Evolutionary conservation across 257 asterid genomes (phyloP).

Genomic region (Solanum clarkiae): DNA sequence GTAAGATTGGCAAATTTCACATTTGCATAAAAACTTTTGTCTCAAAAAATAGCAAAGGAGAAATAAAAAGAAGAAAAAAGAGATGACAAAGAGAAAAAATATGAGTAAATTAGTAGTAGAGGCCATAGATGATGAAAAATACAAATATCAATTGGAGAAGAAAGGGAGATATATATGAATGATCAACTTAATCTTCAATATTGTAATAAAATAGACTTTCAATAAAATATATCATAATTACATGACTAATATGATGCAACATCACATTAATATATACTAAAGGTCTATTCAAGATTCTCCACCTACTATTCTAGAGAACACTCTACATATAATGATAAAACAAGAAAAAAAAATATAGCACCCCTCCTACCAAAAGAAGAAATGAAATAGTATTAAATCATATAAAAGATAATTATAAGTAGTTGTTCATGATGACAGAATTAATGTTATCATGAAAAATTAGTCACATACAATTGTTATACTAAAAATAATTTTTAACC

Average conservation of each 20-base stretch:
- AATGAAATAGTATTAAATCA: not conserved
- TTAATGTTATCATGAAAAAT: no score
- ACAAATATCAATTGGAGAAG: not conserved
- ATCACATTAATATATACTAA: not conserved
- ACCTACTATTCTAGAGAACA: not conserved
- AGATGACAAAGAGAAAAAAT: not conserved
- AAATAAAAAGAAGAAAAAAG: not conserved
- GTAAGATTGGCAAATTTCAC: constrained; percentile 46
- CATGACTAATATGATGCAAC: not conserved
- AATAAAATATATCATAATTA: not conserved
- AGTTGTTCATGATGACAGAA: no score
- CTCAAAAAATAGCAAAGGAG: not conserved
- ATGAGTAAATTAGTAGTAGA: not conserved
- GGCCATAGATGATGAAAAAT: not conserved
- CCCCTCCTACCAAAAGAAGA: not conserved
- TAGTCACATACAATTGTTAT: no score
- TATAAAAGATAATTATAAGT: not conserved
- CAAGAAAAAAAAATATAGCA: not conserved
- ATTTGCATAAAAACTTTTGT: constrained; percentile 28
- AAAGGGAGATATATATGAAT: not conserved
- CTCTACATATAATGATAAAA: not conserved
- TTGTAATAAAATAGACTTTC: not conserved
- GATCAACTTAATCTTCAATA: not conserved
- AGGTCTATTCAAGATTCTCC: not conserved
- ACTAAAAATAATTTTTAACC: no score